Base-by-base conservation (phyloP, 345 rosid genomes). In the Corchorus capsularis region DNA sequence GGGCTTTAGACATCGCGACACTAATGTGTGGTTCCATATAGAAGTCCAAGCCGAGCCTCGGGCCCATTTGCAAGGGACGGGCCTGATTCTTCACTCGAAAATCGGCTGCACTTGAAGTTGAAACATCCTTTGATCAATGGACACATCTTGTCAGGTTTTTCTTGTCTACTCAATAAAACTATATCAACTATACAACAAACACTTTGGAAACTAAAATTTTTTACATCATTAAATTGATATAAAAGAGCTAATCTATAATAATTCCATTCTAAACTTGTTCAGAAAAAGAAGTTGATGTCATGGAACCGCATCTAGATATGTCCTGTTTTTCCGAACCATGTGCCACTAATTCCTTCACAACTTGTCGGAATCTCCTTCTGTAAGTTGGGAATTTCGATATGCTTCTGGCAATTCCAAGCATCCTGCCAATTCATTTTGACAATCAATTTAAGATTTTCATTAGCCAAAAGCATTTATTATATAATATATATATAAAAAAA, bases 321-420 rank as follows among this genome's bases (percentile, higher is more conserved):
- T 81, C 84, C 46, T 84, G 88, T 61, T 85, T 82, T 62, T 87
- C 93, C 27, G 75, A 47, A 15, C 81, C 76, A 78, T 91, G 81
- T 2, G 82, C 55, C 55, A 90, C 37, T 20, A 94, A 76, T 37
- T 82, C 80, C 86, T 88, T 94, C 81, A 94, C 93, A 46, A 90
- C 88, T 59, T 86, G 89, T 2, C 92, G 85, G 45, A 80, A 93
- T 78, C 75, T 86, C 82, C 98, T 85, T 68, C 97, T 83, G 65
- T 93, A 87, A 0, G 98, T 93, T 0, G 98, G 93, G 55, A 91
- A 77, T 84, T 90, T 94, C 0, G 98, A 83, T 52, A 82, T 75
- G 27, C 94, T 85, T 66, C 93, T 69, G 41, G 79, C 53, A 86
- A 93, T 89, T 79, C 94, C 97, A 59, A 85, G 83, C 96, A 93